These are phyloP conservation scores for Metschnikowia picachoensis DNA, from an alignment of 805 yeast genomes.

Conservation along the genomic window DNA sequence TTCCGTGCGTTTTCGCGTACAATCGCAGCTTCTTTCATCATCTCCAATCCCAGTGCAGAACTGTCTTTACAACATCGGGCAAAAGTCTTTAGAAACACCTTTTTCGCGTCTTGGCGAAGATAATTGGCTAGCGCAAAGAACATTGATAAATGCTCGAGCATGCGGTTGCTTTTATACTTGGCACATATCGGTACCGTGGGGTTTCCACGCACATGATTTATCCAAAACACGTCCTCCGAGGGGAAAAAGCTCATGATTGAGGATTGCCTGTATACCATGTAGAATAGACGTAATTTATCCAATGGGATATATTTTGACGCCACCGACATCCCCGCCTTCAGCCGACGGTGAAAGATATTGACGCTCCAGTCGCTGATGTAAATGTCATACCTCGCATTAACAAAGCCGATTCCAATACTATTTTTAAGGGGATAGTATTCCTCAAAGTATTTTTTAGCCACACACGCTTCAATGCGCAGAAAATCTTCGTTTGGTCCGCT, in stretches of 20 bases:
- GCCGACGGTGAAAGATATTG: slow-evolving; percentile 2
- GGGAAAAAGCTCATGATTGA: slow-evolving; percentile 30
- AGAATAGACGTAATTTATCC: slow-evolving; percentile 9
- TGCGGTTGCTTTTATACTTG: slow-evolving; percentile 46
- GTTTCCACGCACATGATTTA: slow-evolving; percentile 24
- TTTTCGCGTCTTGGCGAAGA: slow-evolving; percentile 25
- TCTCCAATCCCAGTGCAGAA: slow-evolving; percentile 31
- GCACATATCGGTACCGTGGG: slow-evolving; percentile 30
- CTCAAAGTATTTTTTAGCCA: slow-evolving; percentile 21
- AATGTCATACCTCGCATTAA: slow-evolving; percentile 35
- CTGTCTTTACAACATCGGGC: slow-evolving; percentile 11
- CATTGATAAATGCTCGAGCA: slow-evolving; percentile 46
- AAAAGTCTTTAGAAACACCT: slow-evolving; percentile 9
- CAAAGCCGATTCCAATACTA: slow-evolving; percentile 19
- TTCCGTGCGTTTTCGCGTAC: slow-evolving; percentile 19
- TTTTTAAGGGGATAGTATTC: slow-evolving; percentile 20
- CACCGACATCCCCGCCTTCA: background rate
- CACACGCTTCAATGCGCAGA: slow-evolving; percentile 21
- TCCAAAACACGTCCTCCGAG: slow-evolving; percentile 18
- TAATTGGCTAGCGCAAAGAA: slow-evolving; percentile 33
- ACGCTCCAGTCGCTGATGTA: slow-evolving; percentile 32
- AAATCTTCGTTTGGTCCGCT: slow-evolving; percentile 18
- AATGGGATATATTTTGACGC: slow-evolving; percentile 10
- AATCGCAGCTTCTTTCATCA: slow-evolving; percentile 19
- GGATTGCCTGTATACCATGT: slow-evolving; percentile 22